A percentile compares a stretch with the other conserved stretches of the same genome.
phyloP scores from a whole-genome alignment of 2,329 filamentous ascomycete species.

The Thyridium curvatum region DNA sequence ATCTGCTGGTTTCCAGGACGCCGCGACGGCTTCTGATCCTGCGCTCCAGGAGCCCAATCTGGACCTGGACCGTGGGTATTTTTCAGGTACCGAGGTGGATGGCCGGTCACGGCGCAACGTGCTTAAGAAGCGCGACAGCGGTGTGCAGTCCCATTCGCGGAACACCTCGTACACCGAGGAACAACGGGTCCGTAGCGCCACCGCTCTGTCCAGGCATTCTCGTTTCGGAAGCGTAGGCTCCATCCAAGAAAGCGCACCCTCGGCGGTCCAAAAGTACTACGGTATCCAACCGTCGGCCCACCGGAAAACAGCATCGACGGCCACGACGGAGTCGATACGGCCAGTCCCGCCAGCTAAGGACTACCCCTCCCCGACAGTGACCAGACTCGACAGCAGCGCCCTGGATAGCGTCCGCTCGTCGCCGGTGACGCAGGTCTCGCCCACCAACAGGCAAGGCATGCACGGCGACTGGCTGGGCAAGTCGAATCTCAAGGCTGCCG shows the following conservation, averaged over 20 bases:
- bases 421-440: slow-evolving; percentile 31
- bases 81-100: slow-evolving; percentile 83
- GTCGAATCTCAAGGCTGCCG: slow-evolving; percentile 41
- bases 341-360: slow-evolving; percentile 49
- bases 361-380: slow-evolving; percentile 48
- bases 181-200: slow-evolving; percentile 58
- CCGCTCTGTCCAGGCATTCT: slow-evolving; percentile 65
- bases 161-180: slow-evolving; percentile 76
- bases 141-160: slow-evolving; percentile 47
- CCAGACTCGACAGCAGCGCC: slow-evolving; percentile 46
- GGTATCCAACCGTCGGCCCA: slow-evolving; percentile 39
- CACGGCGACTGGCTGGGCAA: slow-evolving; percentile 54
- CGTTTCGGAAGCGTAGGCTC: slow-evolving; percentile 77
- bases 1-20: slow-evolving; percentile 43
- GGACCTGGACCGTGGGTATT: slow-evolving; percentile 84
- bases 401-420: slow-evolving; percentile 26
- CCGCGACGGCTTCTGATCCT: slow-evolving; percentile 28
- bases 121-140: slow-evolving; percentile 69
- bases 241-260: slow-evolving; percentile 47
- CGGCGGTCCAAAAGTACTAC: slow-evolving; percentile 67
- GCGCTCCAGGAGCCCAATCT: slow-evolving; percentile 40
- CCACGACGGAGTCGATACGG: slow-evolving; percentile 47
- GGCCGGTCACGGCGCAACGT: slow-evolving; percentile 70
- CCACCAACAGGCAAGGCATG: slow-evolving; percentile 35
- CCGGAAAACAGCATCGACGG: slow-evolving; percentile 55